These are phyloP conservation scores for Clonostachys byssicola DNA, from an alignment of 2,329 filamentous ascomycete species.

Conservation along the genomic window DNA sequence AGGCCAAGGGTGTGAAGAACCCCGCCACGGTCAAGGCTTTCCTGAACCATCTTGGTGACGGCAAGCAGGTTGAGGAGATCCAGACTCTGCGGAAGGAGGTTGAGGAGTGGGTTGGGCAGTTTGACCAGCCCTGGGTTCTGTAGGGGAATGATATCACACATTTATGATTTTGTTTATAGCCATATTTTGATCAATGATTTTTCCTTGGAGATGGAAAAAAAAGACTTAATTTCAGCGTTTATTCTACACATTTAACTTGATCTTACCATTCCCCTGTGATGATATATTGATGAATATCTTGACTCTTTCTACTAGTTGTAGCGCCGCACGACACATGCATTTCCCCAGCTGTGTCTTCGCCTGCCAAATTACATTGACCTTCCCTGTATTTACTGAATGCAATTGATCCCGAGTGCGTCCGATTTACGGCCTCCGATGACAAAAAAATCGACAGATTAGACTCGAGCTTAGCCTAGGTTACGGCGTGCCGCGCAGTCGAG, in stretches of 20 bases:
- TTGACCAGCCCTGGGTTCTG: conserved; percentile 19
- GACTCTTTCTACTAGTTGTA: no score
- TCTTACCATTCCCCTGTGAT: conserved; percentile 32
- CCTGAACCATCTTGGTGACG: conserved; percentile 61
- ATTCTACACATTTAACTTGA: no score
- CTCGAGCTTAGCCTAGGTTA: no score
- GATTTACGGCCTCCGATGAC: no score
- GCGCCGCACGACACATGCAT: no score
- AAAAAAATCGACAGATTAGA: no score
- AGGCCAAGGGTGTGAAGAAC: conserved; percentile 61
- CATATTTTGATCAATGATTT: conserved; percentile 6
- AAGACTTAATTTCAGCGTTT: neutral
- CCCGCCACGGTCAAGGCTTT: conserved; percentile 50
- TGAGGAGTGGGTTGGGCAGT: conserved; percentile 62
- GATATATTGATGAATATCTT: no score
- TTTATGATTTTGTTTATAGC: neutral
- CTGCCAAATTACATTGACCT: no score
- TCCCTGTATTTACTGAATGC: no score
- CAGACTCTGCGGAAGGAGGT: conserved; percentile 65
- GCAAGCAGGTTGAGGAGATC: conserved; percentile 62
- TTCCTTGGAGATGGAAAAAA: conserved; percentile 2
- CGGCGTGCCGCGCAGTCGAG: no score
- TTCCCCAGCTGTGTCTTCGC: no score
- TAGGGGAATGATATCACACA: conserved; percentile 2
- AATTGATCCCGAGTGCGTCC: no score